Base-by-base conservation (phyloP, 768 basidiomycete genomes). In the Baorangia bicolor region DNA sequence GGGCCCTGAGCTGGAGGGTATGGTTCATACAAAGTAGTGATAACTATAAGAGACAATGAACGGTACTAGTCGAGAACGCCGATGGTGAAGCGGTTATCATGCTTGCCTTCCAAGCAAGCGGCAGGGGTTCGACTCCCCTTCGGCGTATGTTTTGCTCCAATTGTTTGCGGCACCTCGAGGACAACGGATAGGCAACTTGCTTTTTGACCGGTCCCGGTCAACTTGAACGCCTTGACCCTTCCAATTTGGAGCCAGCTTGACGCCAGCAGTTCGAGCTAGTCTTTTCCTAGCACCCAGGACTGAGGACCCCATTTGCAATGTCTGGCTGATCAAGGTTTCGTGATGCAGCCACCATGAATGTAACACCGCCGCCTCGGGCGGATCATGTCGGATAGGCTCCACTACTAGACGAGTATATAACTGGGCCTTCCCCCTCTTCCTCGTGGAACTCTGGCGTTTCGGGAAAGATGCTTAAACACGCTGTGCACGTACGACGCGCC, bases 41-140 rank as follows among this genome's bases (percentile, higher is more conserved):
- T 33, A 2, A 18, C 4, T 7, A 40, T 9, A 5, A 39, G 5
- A n/a, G n/a, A n/a, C n/a, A n/a, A n/a, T n/a, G n/a, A n/a, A n/a
- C n/a, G n/a, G n/a, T n/a, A n/a, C n/a, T n/a, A n/a, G n/a, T n/a
- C n/a, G n/a, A n/a, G n/a, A n/a, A 79, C 79, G 69, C 78, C 75
- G 78, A 86, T 89, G 87, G 88, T 89, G 88, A 89, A 89, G 85
- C 80, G 87, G 88, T 88, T 89, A 89, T 88, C 87, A 89, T 90
- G 86, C 88, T 88, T 88, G 87, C 86, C 87, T 88, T 88, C 87
- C 87, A 88, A 78, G 77, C 77, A 78, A 78, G 82, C 81, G 83
- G 84, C 83, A 84, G 78, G 84, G 84, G 84, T 85, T 85, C 83
- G 84, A 85, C 81, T 85, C 84, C 83, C 84, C 78, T 85, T 83